Evolutionary conservation across 2,329 filamentous ascomycete species (phyloP), one percentile per base, ranked within the genome.

Genomic region (Diplodia sapinea): DNA sequence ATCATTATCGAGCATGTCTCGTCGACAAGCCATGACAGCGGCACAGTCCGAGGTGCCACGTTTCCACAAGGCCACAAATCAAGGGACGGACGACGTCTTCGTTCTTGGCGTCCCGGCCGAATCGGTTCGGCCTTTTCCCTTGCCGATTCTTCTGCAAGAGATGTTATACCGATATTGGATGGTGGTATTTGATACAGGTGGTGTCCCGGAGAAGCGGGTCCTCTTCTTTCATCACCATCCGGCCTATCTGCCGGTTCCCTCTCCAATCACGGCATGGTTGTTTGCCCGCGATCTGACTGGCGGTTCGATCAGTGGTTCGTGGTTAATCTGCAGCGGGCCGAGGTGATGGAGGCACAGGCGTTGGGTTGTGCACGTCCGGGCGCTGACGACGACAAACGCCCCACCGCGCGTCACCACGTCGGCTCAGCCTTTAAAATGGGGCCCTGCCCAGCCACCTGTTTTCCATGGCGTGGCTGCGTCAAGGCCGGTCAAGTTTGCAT

Each of bases 301-400:
- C n/a, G 38, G 11, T 2, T 1, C 31, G 38, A 54, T n/a, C 33
- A 38, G 17, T 23, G 55, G n/a, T 20, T 40, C 20, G n/a, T 40
- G 36, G 33, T 57, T n/a, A 40, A 47, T 31, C 26, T 29, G 38
- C 56, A 9, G 40, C 57, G 57, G 57, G 40, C 57, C 43, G 57
- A 62, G 57, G 31, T 15, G 13, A 31, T 55, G 38, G 56, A 9
- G 13, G 20, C 17, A 9, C 7, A 33, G 31, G 31, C 6, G 31
- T 33, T 17, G n/a, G 7, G 8, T 40, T 15, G 61, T 49, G 47
- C 61, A 52, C 49, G 61, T 33, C 62, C 50, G 62, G 49, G 49
- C 62, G 62, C 62, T 65, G 62, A 65, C 62, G 62, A 65, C 62
- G 62, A 54, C 62, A 33, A 43, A 65, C 29, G 62, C 62, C 62